Percentiles rank a stretch among this genome's conserved stretches.
Conservation (phyloP, 2,329 filamentous ascomycete genomes). For the Calonectria hongkongensis region DNA sequence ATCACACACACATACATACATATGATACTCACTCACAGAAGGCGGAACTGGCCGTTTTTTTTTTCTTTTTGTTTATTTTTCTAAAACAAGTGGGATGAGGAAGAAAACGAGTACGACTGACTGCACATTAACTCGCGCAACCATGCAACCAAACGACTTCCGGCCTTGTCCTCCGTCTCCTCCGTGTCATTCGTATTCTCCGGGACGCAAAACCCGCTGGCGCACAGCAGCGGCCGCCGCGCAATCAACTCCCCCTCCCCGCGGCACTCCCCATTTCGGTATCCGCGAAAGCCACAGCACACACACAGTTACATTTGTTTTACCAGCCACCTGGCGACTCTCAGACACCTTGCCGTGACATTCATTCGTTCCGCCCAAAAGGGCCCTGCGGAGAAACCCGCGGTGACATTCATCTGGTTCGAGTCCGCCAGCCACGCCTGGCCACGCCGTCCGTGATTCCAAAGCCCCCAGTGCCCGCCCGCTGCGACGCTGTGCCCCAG, state of each 20-base stretch:
- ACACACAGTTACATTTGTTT: conserved; percentile 5
- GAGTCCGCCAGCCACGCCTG: conserved; percentile 30
- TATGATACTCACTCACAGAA: background rate
- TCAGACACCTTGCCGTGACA: conserved; percentile 4
- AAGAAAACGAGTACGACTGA: background rate
- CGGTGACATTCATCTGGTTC: conserved; percentile 28
- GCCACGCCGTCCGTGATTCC: conserved; percentile 12
- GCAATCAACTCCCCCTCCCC: background rate
- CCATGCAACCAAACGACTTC: background rate
- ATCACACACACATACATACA: background rate
- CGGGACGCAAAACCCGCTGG: background rate
- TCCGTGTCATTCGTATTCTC: background rate
- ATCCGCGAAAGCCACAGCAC: conserved; percentile 32
- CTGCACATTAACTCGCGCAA: background rate
- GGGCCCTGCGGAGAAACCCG: conserved; percentile 30
- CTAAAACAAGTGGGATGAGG: too few relatives aligned
- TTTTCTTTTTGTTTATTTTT: too few relatives aligned
- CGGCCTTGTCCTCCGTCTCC: background rate
- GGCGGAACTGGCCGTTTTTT: background rate
- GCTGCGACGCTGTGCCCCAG: conserved; percentile 17
- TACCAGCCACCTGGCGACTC: conserved; percentile 35
- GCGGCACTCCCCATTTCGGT: conserved; percentile 20
- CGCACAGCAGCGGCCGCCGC: background rate
- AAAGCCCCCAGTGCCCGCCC: conserved; percentile 8
- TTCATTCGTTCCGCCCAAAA: background rate